Evolutionary conservation across 441 rosid species (phyloP), one percentile per base, ranked within the genome.

Genomic region (Capsella rubella): DNA sequence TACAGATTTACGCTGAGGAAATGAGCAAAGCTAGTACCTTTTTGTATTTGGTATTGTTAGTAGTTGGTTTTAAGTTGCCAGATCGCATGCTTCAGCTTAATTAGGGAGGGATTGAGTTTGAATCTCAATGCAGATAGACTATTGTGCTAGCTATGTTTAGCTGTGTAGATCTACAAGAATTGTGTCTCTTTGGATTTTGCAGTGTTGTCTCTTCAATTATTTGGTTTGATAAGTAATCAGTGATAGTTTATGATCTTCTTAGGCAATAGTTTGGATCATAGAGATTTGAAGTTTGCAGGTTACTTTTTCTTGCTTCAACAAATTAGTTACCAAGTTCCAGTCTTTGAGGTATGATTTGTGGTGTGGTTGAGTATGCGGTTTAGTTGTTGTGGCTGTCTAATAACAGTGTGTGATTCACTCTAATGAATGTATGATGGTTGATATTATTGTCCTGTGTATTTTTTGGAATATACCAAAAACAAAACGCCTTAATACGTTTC

Each of bases 31-130:
- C n/a, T 12, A 27, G 18, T 42, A 40, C 27, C 13, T 51, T 27
- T 67, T 37, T 2, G 0, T 15, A n/a, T 45, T 6, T 72, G 28
- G 11, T 61, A n/a, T n/a, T 58, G 51, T 12, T 49, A 39, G 16
- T 46, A 8, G 25, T 35, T 35, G 12, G 11, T 8, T 35, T 8
- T 8, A 13, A 40, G n/a, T 54, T 61, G 35, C 27, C 5, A 53
- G 55, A 64, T 72, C 69, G 16, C 15, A 21, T 43, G 14, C n/a
- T 64, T 35, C 27, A 28, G 72, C 61, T 69, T 69, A 37, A 5
- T 52, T 63, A 34, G 4, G 2, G 9, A 45, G 8, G 7, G 16
- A 47, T 58, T 57, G 54, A 29, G 42, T 55, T 73, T 64, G 51
- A 29, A 32, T 63, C 54, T 61, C 6, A 16, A 6, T 54, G 57